phyloP scores from a whole-genome alignment of 2,329 filamentous ascomycete genomes.

The Nemania diffusa region DNA sequence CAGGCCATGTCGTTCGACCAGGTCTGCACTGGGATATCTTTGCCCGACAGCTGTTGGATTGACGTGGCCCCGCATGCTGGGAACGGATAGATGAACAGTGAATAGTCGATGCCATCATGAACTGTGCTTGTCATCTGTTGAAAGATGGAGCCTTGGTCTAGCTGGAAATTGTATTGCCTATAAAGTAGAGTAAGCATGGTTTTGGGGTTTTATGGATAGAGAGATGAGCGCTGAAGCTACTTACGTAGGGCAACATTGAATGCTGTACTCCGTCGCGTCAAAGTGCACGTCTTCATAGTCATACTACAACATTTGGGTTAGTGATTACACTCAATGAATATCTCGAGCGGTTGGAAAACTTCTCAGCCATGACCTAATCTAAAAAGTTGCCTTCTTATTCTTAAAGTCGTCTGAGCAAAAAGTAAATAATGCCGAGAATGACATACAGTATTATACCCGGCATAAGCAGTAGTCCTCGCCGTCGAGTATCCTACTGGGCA shows the following conservation, averaged over 20 bases:
- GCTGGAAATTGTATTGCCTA: constrained; percentile 30
- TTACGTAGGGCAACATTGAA: constrained; percentile 38
- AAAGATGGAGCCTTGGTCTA: background rate
- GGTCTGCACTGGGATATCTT: constrained; percentile 32
- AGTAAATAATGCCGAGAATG: background rate
- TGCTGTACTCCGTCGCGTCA: constrained; percentile 26
- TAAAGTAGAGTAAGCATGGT: background rate
- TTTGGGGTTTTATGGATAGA: background rate
- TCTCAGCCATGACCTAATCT: no score
- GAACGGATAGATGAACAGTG: constrained; percentile 27
- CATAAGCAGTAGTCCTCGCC: background rate
- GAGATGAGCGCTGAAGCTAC: background rate
- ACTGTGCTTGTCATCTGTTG: constrained; percentile 24
- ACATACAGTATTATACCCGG: constrained; percentile 8
- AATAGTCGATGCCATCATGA: constrained; percentile 30
- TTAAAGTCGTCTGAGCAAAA: no score
- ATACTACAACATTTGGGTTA: background rate
- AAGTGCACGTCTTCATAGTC: constrained; percentile 24
- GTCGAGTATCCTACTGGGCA: constrained; percentile 29
- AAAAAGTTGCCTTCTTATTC: no score
- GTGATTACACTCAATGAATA: background rate
- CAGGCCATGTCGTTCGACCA: constrained; percentile 29
- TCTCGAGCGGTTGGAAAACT: no score
- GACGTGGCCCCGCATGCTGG: constrained; percentile 34
- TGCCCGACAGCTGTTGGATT: constrained; percentile 33